phyloP scores from a whole-genome alignment of 768 basidiomycete genomes.

The Candolleomyces aberdarensis region DNA sequence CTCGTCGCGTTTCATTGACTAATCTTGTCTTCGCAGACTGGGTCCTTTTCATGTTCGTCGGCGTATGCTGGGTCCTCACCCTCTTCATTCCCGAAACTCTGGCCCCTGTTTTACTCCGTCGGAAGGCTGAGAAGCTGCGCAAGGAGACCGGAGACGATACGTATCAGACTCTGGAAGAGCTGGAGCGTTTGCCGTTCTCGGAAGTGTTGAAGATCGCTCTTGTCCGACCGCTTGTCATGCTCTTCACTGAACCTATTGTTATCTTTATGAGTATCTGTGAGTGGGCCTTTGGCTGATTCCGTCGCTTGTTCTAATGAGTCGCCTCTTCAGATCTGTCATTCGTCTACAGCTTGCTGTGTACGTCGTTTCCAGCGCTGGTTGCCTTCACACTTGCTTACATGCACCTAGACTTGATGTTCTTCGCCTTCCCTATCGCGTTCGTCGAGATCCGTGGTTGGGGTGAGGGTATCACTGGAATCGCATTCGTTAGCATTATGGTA shows the following conservation, averaged over 20 bases:
- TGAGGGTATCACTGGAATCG: slow-evolving; percentile 36
- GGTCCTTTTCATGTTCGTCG: slow-evolving; percentile 43
- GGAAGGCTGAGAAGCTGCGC: slow-evolving; percentile 38
- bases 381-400: slow-evolving; percentile 12
- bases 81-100: slow-evolving; percentile 52
- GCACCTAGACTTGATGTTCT: slow-evolving; percentile 35
- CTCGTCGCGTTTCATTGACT: not conserved
- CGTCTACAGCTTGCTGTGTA: slow-evolving; percentile 37
- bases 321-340: slow-evolving; percentile 37
- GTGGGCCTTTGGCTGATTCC: slow-evolving; percentile 6
- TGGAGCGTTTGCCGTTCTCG: slow-evolving; percentile 30
- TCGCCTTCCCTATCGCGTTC: slow-evolving; percentile 43
- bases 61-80: slow-evolving; percentile 31
- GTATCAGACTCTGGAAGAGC: slow-evolving; percentile 34
- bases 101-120: slow-evolving; percentile 41
- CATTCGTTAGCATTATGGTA: slow-evolving; percentile 44
- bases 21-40: slow-evolving; percentile 25
- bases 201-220: slow-evolving; percentile 36
- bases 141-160: slow-evolving; percentile 35
- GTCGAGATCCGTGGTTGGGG: slow-evolving; percentile 37
- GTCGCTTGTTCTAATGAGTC: not conserved
- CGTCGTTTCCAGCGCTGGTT: no score
- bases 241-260: slow-evolving; percentile 43
- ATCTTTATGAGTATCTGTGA: slow-evolving; percentile 40
- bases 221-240: slow-evolving; percentile 36